Base-by-base conservation (phyloP, 2,329 filamentous ascomycete genomes). In the Elsinoe necatrix region DNA sequence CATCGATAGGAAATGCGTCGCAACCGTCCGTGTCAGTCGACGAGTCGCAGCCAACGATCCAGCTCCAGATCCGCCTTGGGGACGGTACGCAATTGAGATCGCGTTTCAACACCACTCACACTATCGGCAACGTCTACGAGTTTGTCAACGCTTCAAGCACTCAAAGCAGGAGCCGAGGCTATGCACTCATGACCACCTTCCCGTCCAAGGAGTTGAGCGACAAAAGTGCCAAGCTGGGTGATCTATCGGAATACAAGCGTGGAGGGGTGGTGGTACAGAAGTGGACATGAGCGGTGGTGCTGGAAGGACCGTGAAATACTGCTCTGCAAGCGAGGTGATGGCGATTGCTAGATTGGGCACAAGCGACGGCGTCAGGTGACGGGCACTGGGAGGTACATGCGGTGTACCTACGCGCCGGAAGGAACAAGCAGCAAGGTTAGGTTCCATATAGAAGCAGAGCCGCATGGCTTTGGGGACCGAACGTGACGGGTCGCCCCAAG, bases 181-280 rank as follows among this genome's bases (percentile, higher is more conserved):
- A 86, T 77, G 85, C 88, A 2, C 74, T 95, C 42, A 86, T 85
- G 61, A 93, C 88, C 0, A 92, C 87, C 0, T 93, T 93, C 70
- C 88, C 88, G 3, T 89, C 82, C 66, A 90, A 89, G 72, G 86
- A 92, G 55, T 80, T 92, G 61, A 83, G 78, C 1, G 86, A 93
- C 65, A 84, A 84, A 69, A 64, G 67, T 47, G 69, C 67, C 61
- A 72, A 67, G 56, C 64, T 75, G 60, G 76, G 72, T 41, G 77
- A 77, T 54, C 69, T 78, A 66, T 60, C 67, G 2, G 75, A 77
- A 59, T 75, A 77, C 64, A 76, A 77, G 71, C 69, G 77, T 12
- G 77, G 77, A 21, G 77, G 77, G 1, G 75, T 77, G n/a, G 74
- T 80, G 31, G 77, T 80, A 58, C 77, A 80, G 66, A 80, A 79